Conservation (phyloP, 1,284 basidiomycete genomes). For the Ustilago curta region DNA sequence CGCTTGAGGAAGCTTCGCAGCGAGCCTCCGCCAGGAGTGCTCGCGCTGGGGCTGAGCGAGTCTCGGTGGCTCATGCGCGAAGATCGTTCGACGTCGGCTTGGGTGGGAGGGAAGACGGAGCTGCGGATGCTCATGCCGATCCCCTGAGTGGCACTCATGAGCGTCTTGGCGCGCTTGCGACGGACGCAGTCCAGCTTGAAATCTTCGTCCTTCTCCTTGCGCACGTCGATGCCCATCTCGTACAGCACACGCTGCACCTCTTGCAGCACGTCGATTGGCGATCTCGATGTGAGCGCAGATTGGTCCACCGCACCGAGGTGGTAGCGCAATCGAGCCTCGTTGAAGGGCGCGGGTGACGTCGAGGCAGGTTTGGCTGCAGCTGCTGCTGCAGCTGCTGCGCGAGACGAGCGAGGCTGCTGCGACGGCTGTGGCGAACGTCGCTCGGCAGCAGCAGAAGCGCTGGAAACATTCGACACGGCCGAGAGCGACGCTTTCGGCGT, state of each 20-base stretch:
- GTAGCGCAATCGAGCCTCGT: conserved; percentile 78
- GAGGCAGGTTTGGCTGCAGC: not conserved
- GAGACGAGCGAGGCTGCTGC: conserved; percentile 18
- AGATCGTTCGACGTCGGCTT: conserved; percentile 61
- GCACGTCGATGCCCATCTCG: conserved; percentile 90
- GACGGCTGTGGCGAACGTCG: conserved; percentile 16
- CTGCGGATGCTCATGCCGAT: conserved; percentile 62
- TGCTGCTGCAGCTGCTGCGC: not conserved
- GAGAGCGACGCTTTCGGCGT: conserved; percentile 56
- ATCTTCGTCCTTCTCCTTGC: conserved; percentile 82
- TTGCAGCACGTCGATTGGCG: conserved; percentile 86
- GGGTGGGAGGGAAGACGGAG: conserved; percentile 62
- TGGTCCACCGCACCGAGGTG: conserved; percentile 95
- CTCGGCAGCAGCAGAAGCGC: conserved; percentile 19
- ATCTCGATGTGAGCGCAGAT: conserved; percentile 85
- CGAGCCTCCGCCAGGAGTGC: conserved; percentile 39
- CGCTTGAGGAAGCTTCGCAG: conserved; percentile 60
- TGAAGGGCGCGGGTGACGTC: conserved; percentile 51
- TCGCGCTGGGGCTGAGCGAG: conserved; percentile 33
- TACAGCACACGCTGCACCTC: conserved; percentile 83
- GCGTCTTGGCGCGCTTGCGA: conserved; percentile 59
- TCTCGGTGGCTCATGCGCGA: conserved; percentile 43
- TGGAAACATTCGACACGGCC: conserved; percentile 34
- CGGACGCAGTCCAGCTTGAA: conserved; percentile 67
- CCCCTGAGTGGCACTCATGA: conserved; percentile 60